Conservation (phyloP, 352 stramenopile genomes). For the Halophytophthora polymorphica region DNA sequence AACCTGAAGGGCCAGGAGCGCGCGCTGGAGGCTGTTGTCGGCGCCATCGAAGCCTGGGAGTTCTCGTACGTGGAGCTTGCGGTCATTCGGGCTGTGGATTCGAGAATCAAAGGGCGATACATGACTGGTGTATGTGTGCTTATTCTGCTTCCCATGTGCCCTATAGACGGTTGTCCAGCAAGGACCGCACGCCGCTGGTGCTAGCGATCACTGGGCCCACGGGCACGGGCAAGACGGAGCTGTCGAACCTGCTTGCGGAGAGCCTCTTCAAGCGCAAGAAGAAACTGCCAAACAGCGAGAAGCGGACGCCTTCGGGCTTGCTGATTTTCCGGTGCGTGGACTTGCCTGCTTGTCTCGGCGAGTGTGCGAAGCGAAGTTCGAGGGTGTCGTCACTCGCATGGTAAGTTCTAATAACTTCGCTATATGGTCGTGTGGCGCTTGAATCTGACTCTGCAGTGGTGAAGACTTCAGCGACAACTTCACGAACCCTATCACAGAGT, state of each 20-base stretch:
- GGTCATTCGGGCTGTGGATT: constrained; percentile 3
- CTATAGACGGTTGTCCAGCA: constrained; percentile 44
- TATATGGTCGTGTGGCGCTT: no score
- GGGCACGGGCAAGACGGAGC: constrained; percentile 90
- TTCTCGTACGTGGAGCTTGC: constrained; percentile 52
- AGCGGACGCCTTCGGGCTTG: constrained; percentile 59
- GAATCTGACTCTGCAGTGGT: constrained; percentile 30
- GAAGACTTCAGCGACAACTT: constrained; percentile 87
- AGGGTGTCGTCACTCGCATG: no score
- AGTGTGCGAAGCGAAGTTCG: no score
- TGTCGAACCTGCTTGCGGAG: constrained; percentile 79
- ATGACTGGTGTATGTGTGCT: neutral
- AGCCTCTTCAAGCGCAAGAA: constrained; percentile 79
- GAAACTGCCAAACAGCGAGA: constrained; percentile 69
- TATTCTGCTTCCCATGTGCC: constrained; percentile 5
- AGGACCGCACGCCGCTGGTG: constrained; percentile 74
- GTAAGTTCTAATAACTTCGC: no score
- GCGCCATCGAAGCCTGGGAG: constrained; percentile 76
- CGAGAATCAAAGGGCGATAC: neutral
- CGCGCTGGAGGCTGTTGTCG: constrained; percentile 61
- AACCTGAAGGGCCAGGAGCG: constrained; percentile 67
- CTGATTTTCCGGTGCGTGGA: constrained; percentile 74
- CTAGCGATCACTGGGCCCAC: constrained; percentile 88
- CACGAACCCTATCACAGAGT: constrained; percentile 75
- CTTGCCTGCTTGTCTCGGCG: no score